Percentiles rank a stretch among this genome's conserved stretches.
These are phyloP conservation scores for Apiospora rasikravindrae DNA, from an alignment of 2,329 filamentous ascomycete genomes.

Conservation along the genomic window DNA sequence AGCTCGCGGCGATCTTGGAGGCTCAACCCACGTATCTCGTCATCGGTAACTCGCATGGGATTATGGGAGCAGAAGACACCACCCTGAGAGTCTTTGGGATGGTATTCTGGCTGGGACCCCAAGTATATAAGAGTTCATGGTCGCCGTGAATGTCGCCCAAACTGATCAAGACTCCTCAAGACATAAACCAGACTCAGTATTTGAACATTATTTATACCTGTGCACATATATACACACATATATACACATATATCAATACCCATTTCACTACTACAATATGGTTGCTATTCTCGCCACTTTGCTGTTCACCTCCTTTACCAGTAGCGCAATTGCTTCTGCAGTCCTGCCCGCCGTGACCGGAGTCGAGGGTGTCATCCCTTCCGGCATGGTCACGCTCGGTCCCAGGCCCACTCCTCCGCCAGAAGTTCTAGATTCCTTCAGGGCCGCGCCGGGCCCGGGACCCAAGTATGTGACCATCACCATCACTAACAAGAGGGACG, in stretches of 20 bases:
- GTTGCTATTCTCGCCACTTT: not conserved
- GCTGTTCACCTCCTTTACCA: not conserved
- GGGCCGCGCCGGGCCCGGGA: not conserved
- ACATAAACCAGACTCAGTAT: not conserved
- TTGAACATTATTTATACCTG: too few relatives aligned
- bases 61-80: not conserved
- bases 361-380: not conserved
- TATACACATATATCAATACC: not conserved
- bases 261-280: not conserved
- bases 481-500: conserved; percentile 24
- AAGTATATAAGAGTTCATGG: not conserved
- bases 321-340: not conserved
- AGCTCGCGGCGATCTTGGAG: not conserved
- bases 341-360: conserved; percentile 1
- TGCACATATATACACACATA: not conserved
- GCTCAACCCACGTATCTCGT: not conserved
- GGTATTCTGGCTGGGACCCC: not conserved
- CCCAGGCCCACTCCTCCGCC: conserved; percentile 1
- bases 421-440: not conserved
- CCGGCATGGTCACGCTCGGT: not conserved
- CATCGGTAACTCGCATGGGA: not conserved
- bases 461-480: conserved; percentile 26
- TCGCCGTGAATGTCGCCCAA: not conserved
- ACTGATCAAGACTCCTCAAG: not conserved
- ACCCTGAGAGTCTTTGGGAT: not conserved